Evolutionary conservation across 306 rosid genomes (phyloP).

Genomic region (Hippophae tibetana): DNA sequence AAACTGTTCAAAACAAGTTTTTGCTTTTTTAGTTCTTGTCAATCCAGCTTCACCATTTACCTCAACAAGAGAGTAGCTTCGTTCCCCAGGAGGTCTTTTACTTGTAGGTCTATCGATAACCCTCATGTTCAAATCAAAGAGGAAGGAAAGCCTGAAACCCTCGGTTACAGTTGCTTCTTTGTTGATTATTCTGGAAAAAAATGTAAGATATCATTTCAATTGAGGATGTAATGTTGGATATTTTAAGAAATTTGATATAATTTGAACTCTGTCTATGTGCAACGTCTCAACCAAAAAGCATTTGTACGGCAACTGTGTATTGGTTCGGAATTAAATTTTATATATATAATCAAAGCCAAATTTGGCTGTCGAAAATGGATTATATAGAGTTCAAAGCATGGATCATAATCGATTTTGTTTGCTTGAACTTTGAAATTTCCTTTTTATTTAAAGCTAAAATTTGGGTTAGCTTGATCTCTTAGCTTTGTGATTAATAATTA

Average conservation of each 20-base stretch:
- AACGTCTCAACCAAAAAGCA: background rate
- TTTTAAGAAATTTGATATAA: constrained; percentile 3
- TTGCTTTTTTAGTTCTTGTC: background rate
- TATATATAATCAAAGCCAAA: too few relatives aligned
- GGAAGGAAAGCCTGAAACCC: constrained; percentile 73
- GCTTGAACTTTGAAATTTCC: background rate
- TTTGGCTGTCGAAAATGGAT: too few relatives aligned
- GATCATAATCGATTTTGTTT: background rate
- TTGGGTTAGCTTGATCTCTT: background rate
- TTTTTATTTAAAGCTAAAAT: background rate
- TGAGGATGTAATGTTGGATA: background rate
- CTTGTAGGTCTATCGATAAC: constrained; percentile 65
- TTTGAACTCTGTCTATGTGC: background rate
- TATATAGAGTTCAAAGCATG: background rate
- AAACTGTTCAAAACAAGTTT: too few relatives aligned
- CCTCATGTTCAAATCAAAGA: constrained; percentile 59
- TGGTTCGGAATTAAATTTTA: too few relatives aligned
- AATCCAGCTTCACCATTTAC: constrained; percentile 15
- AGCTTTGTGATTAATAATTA: background rate
- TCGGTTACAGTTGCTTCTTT: constrained; percentile 69
- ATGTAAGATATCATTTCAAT: constrained; percentile 26
- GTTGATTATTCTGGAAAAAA: constrained; percentile 60
- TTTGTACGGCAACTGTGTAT: too few relatives aligned
- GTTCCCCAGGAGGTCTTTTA: constrained; percentile 29
- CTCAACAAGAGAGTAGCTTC: constrained; percentile 28